Evolutionary conservation across 768 basidiomycete species (phyloP).

Genomic region (Guyanaporus albipodus): DNA sequence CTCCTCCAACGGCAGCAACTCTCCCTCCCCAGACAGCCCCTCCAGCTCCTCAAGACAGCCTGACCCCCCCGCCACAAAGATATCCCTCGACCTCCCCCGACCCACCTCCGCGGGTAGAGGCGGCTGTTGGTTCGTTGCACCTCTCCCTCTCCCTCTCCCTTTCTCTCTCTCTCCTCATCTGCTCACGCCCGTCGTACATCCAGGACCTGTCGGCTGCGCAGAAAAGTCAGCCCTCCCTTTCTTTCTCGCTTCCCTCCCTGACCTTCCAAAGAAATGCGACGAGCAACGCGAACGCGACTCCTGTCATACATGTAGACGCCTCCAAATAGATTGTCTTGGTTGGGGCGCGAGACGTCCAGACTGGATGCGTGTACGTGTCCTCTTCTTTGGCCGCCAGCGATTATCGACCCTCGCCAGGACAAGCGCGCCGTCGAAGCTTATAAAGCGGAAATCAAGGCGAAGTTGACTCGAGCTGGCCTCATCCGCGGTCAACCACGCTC

Average conservation of each 20-base stretch:
- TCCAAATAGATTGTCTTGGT: conserved; percentile 78
- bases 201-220: conserved; percentile 80
- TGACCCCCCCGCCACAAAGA: conserved; percentile 37
- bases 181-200: conserved; percentile 7
- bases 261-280: conserved; percentile 70
- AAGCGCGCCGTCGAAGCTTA: conserved; percentile 78
- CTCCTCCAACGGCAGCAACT: conserved; percentile 48
- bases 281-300: conserved; percentile 79
- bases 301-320: conserved; percentile 75
- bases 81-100: conserved; percentile 49
- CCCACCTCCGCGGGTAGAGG: conserved; percentile 59
- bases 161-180: neutral
- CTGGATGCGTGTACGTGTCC: conserved; percentile 72
- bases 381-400: conserved; percentile 2
- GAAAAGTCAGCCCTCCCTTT: conserved; percentile 53
- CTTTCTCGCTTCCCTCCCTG: neutral
- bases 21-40: conserved; percentile 43
- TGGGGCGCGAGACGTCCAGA: conserved; percentile 86
- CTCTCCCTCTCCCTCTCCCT: neutral
- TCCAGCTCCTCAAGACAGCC: conserved; percentile 45
- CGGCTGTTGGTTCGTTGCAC: conserved; percentile 67
- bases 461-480: conserved; percentile 70
- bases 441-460: conserved; percentile 80
- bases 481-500: conserved; percentile 80
- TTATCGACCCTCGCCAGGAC: conserved; percentile 47